These are phyloP conservation scores for Lolium rigidum DNA, from an alignment of 176 grass and related monocot species.

Conservation along the genomic window DNA sequence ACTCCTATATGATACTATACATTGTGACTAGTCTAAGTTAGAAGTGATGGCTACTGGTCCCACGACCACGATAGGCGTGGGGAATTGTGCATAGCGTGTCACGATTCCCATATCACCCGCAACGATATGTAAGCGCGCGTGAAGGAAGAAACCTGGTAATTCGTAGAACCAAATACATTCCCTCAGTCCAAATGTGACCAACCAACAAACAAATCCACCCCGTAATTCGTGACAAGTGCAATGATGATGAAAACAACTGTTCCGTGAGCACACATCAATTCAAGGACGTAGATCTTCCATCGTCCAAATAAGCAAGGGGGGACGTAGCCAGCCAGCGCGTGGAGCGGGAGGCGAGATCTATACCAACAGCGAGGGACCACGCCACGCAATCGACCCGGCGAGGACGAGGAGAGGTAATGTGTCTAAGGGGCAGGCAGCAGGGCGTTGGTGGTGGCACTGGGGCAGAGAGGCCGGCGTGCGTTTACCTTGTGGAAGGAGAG, in stretches of 20 bases:
- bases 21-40: no score
- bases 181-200: neutral
- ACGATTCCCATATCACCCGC: neutral
- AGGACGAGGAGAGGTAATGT: neutral
- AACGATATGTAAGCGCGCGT: neutral
- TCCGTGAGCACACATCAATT: neutral
- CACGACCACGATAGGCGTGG: no score
- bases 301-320: neutral
- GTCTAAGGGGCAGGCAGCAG: neutral
- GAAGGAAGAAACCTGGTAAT: neutral
- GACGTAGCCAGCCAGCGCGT: neutral
- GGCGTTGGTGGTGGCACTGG: neutral
- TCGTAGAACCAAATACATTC: neutral
- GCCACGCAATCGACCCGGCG: neutral
- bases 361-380: neutral
- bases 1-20: no score
- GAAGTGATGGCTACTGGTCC: no score
- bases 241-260: neutral
- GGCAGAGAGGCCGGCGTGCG: neutral
- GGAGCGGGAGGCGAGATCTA: neutral
- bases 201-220: neutral
- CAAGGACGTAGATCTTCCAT: neutral
- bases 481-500: conserved; percentile 79
- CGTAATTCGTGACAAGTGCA: neutral
- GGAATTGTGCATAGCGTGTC: conserved; percentile 16